Evolutionary conservation across 352 stramenopile genomes (phyloP).

Genomic region (Thalassiosira mediterranea): DNA sequence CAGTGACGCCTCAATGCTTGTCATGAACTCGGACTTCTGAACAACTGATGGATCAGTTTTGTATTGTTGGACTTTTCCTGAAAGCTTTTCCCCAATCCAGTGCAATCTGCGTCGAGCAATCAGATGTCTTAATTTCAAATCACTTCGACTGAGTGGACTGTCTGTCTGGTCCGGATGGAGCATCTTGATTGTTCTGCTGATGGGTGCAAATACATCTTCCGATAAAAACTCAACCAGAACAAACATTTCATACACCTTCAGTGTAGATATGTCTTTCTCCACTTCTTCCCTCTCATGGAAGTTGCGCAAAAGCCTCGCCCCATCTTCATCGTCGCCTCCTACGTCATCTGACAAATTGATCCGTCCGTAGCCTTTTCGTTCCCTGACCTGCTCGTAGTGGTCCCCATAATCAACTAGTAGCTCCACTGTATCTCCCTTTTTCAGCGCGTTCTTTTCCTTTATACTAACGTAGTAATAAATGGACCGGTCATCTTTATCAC

Average conservation of each 20-base stretch:
- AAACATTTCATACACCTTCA: slow-evolving; percentile 40
- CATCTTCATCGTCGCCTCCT: slow-evolving; percentile 53
- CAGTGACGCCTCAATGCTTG: neutral
- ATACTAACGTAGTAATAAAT: slow-evolving; percentile 10
- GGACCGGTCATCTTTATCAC: slow-evolving; percentile 13
- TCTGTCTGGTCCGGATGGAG: neutral
- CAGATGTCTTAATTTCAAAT: no score
- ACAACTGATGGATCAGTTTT: neutral
- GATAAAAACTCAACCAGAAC: slow-evolving; percentile 56
- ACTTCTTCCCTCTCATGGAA: slow-evolving; percentile 58
- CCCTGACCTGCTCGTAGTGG: slow-evolving; percentile 65
- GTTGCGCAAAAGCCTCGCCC: slow-evolving; percentile 53
- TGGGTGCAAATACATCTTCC: slow-evolving; percentile 39
- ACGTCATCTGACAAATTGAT: slow-evolving; percentile 44
- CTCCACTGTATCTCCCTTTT: slow-evolving; percentile 6
- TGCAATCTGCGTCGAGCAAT: slow-evolving; percentile 1
- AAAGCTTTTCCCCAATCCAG: slow-evolving; percentile 6
- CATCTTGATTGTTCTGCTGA: slow-evolving; percentile 33
- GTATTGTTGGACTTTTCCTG: neutral
- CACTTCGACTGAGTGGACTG: no score
- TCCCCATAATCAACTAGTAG: slow-evolving; percentile 7
- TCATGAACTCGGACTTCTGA: neutral
- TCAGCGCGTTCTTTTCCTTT: neutral
- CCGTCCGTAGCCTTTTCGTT: slow-evolving; percentile 76
- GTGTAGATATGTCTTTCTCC: slow-evolving; percentile 39